Evolutionary conservation across 2,329 filamentous ascomycete species (phyloP).

Genomic region (Botryotinia calthae): DNA sequence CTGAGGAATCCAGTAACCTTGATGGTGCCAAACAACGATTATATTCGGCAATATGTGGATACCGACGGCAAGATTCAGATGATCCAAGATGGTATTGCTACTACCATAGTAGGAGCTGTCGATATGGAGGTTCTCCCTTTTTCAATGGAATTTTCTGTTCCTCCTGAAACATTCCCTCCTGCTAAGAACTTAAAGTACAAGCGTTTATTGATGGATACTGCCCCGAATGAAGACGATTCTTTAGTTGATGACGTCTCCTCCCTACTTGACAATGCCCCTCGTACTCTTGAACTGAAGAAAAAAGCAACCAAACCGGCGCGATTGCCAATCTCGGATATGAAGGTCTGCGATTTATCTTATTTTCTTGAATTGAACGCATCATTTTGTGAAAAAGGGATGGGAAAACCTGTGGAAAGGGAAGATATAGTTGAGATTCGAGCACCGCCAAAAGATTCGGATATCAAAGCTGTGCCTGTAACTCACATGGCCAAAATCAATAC

Average conservation of each 20-base stretch:
- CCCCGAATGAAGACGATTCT: not conserved
- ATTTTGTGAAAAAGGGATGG: not conserved
- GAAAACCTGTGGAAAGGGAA: not conserved
- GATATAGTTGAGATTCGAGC: not conserved
- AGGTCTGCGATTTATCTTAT: not conserved
- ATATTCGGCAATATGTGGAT: slow-evolving; percentile 8
- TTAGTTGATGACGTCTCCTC: not conserved
- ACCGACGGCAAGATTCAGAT: not conserved
- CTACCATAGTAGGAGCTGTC: not conserved
- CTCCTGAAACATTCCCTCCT: not conserved
- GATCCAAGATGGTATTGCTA: not conserved
- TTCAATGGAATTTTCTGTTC: not conserved
- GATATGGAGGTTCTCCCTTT: slow-evolving; percentile 11
- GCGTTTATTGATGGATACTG: slow-evolving; percentile 4
- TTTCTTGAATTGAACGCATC: not conserved
- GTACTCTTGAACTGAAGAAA: not conserved
- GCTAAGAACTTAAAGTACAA: not conserved
- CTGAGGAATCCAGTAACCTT: slow-evolving; percentile 1
- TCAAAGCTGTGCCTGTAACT: not conserved
- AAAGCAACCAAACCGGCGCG: too few species aligned
- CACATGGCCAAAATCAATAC: not conserved
- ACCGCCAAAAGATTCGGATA: not conserved
- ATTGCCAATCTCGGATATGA: slow-evolving; percentile 8
- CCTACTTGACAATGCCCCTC: not conserved
- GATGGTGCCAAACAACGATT: not conserved